Percentiles rank a stretch among this genome's conserved stretches.
Conservation (phyloP, 1,284 basidiomycete species). For the Malassezia globosa region DNA sequence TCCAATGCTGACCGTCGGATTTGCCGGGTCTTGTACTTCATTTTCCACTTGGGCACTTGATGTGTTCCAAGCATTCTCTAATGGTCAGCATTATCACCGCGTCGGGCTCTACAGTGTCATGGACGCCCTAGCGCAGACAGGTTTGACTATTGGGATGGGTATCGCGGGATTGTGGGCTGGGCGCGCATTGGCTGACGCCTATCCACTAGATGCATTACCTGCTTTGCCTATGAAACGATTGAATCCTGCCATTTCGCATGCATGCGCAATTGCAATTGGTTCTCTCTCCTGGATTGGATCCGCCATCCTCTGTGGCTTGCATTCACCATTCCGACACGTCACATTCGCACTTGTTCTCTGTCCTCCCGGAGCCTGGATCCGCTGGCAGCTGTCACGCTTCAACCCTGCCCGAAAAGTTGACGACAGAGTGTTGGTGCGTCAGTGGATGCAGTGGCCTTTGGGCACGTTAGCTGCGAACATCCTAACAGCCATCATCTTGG, state of each 20-base stretch:
- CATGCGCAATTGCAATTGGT: constrained; percentile 12
- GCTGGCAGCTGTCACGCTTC: constrained; percentile 63
- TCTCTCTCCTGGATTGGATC: constrained; percentile 50
- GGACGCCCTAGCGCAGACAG: constrained; percentile 40
- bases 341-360: constrained; percentile 80
- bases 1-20: constrained; percentile 78
- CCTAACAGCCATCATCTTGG: constrained; percentile 51
- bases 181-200: neutral
- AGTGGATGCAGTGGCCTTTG: constrained; percentile 54
- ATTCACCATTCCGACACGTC: constrained; percentile 63
- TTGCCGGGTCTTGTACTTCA: constrained; percentile 90
- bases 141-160: constrained; percentile 31
- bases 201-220: neutral
- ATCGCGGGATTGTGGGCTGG: constrained; percentile 21
- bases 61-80: constrained; percentile 73
- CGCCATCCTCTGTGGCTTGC: constrained; percentile 65
- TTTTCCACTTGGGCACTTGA: constrained; percentile 92
- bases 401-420: constrained; percentile 67
- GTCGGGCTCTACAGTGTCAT: constrained; percentile 62
- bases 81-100: constrained; percentile 56
- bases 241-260: neutral
- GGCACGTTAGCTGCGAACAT: constrained; percentile 80
- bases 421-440: constrained; percentile 43
- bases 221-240: neutral
- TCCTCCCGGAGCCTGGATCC: constrained; percentile 74